A percentile compares a stretch with the other conserved stretches of the same genome.
Evolutionary conservation across 306 rosid species (phyloP).

Genomic region (Trifolium dubium): DNA sequence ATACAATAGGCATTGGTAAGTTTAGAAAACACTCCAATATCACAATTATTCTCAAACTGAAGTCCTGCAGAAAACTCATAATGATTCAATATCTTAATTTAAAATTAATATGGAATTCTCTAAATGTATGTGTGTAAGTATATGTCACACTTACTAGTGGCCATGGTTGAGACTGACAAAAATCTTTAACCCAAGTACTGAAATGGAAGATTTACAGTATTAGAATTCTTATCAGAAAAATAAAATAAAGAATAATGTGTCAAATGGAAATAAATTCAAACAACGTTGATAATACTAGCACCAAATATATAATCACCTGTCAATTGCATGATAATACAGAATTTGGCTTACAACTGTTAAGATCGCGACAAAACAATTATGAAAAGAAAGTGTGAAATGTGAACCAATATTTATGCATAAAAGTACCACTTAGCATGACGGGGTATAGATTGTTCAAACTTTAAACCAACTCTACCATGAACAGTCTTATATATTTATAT

Average conservation of each 20-base stretch:
- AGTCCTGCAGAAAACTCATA: constrained; percentile 58
- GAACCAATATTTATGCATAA: not conserved
- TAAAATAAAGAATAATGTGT: not conserved
- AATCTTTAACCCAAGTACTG: constrained; percentile 36
- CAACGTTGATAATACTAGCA: not conserved
- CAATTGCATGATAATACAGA: not conserved
- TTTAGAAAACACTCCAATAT: constrained; percentile 93
- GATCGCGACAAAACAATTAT: not conserved
- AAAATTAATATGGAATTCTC: not conserved
- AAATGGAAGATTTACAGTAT: constrained; percentile 34
- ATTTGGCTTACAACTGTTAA: not conserved
- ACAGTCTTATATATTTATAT: not conserved
- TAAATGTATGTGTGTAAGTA: not conserved
- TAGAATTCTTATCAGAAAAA: constrained; percentile 33
- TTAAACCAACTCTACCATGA: not conserved
- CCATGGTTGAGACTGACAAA: constrained; percentile 49
- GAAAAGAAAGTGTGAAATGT: too few relatives aligned
- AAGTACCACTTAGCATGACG: not conserved
- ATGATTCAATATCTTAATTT: constrained; percentile 10
- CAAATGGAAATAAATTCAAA: constrained; percentile 9
- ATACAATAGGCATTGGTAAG: constrained; percentile 92
- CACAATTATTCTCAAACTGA: constrained; percentile 91
- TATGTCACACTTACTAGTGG: constrained; percentile 54
- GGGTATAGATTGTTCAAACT: not conserved
- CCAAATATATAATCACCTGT: not conserved